A percentile compares a stretch with the other conserved stretches of the same genome.
These are phyloP conservation scores for Fraxinus ornus DNA, from an alignment of 305 asterid genomes.

Conservation along the genomic window DNA sequence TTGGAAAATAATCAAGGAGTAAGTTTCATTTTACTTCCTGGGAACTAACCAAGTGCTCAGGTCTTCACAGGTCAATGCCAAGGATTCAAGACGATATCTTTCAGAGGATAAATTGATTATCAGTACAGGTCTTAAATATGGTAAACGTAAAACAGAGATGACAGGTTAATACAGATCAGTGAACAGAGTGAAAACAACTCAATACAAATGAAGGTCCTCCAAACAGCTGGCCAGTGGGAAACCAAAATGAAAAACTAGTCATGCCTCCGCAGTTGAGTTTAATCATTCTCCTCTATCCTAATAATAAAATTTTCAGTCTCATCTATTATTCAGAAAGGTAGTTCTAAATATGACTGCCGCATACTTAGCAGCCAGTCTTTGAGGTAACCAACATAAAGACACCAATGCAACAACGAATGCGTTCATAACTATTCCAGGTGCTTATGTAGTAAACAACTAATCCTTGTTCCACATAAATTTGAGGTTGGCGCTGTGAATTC, in stretches of 20 bases:
- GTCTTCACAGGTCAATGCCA: neutral
- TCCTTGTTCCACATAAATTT: neutral
- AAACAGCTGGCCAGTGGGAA: neutral
- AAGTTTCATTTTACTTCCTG: neutral
- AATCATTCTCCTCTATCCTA: neutral
- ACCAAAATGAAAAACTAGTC: neutral
- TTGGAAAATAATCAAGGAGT: neutral
- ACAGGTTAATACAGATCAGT: neutral
- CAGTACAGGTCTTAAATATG: neutral
- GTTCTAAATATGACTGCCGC: neutral
- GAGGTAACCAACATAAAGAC: neutral
- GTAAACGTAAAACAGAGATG: neutral
- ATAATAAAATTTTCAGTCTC: neutral
- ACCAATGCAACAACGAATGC: neutral
- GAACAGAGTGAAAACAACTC: neutral
- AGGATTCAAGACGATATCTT: neutral
- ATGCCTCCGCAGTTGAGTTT: neutral
- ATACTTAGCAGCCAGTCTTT: neutral
- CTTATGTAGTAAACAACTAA: neutral
- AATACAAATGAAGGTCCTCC: neutral
- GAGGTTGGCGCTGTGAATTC: neutral
- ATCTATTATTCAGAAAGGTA: neutral
- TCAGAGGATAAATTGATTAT: neutral
- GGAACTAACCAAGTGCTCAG: neutral
- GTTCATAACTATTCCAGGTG: neutral